phyloP scores from a whole-genome alignment of 2,329 filamentous ascomycete species.

The Pestalotiopsis sp. region DNA sequence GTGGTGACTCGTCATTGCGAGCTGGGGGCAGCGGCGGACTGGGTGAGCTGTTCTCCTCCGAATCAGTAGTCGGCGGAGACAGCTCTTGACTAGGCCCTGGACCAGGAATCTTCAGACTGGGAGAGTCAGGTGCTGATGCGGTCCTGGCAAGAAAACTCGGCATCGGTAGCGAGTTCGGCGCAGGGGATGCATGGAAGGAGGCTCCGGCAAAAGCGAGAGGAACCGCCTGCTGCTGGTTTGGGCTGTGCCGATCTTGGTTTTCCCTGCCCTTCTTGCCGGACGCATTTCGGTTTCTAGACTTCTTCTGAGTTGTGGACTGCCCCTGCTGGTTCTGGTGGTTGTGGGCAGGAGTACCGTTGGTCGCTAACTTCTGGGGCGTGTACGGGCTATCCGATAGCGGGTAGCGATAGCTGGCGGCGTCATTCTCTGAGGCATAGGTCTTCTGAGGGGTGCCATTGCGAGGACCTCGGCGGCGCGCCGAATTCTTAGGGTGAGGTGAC shows the following conservation, averaged over 20 bases:
- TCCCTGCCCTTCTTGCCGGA: constrained; percentile 25
- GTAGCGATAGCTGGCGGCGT: constrained; percentile 39
- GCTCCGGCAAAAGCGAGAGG: constrained; percentile 81
- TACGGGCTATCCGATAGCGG: constrained; percentile 31
- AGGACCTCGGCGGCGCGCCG: constrained; percentile 42
- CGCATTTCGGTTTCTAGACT: constrained; percentile 23
- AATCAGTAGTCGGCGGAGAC: constrained; percentile 55
- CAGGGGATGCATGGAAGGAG: constrained; percentile 68
- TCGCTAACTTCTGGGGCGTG: constrained; percentile 48
- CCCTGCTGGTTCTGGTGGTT: constrained; percentile 18
- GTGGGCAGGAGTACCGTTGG: constrained; percentile 35
- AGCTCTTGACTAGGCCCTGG: constrained; percentile 41
- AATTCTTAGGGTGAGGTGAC: constrained; percentile 32
- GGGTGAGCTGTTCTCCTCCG: constrained; percentile 49
- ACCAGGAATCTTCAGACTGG: constrained; percentile 43
- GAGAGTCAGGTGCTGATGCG: constrained; percentile 66
- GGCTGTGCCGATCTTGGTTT: constrained; percentile 44
- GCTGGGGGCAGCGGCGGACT: constrained; percentile 34
- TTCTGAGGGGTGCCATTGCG: constrained; percentile 45
- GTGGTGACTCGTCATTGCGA: constrained; percentile 65
- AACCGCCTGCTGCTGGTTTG: constrained; percentile 45
- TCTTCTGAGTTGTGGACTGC: constrained; percentile 31
- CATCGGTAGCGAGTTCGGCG: constrained; percentile 9
- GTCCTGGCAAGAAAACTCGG: constrained; percentile 55
- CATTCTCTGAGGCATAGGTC: constrained; percentile 63